Percentiles rank a stretch among this genome's conserved stretches.
These are phyloP conservation scores for Boletus reticulatus DNA, from an alignment of 768 basidiomycete species.

Conservation along the genomic window DNA sequence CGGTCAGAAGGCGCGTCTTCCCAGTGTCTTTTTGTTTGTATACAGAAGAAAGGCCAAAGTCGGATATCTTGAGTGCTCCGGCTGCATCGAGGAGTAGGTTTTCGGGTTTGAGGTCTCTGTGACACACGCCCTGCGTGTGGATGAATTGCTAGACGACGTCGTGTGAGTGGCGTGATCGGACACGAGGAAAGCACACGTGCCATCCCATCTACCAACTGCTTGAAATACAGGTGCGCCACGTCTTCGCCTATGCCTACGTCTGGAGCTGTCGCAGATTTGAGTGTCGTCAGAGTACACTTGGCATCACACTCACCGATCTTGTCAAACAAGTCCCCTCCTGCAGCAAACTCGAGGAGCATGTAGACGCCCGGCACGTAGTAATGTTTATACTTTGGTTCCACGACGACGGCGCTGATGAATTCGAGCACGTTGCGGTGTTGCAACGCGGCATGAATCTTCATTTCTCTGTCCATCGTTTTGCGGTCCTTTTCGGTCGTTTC, in stretches of 20 bases:
- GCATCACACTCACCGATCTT: conserved; percentile 77
- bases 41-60: conserved; percentile 92
- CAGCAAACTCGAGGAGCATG: conserved; percentile 89
- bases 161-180: background rate
- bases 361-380: conserved; percentile 80
- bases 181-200: conserved; percentile 39
- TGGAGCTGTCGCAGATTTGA: conserved; percentile 55
- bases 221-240: conserved; percentile 87
- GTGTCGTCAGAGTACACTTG: background rate
- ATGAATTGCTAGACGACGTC: conserved; percentile 62
- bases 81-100: conserved; percentile 84
- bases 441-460: conserved; percentile 79
- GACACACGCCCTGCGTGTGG: conserved; percentile 87
- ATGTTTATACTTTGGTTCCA: conserved; percentile 58
- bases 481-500: conserved; percentile 65
- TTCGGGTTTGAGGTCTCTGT: conserved; percentile 96
- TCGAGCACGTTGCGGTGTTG: conserved; percentile 81
- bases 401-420: conserved; percentile 74
- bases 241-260: conserved; percentile 87
- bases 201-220: conserved; percentile 81
- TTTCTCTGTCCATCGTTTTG: conserved; percentile 88
- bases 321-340: conserved; percentile 95
- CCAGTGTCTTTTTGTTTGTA: conserved; percentile 83
- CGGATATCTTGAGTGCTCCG: conserved; percentile 88
- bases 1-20: conserved; percentile 70